These are phyloP conservation scores for Microbotryomycetes sp. DNA, from an alignment of 1,284 basidiomycete species.

Conservation along the genomic window DNA sequence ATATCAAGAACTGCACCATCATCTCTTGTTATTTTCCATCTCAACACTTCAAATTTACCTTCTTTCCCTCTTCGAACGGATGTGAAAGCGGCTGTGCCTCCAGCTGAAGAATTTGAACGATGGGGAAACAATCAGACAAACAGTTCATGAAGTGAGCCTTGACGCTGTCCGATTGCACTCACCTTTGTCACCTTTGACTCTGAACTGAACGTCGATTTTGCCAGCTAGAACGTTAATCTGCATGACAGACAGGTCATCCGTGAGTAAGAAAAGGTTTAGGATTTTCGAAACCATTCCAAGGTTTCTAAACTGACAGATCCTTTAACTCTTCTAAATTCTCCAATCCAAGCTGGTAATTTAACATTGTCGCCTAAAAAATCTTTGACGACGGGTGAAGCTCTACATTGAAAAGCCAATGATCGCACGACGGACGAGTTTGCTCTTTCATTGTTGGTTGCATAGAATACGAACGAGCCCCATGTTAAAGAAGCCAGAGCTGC, in stretches of 20 bases:
- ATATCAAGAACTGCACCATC: conserved; percentile 31
- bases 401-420: conserved; percentile 26
- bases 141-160: neutral
- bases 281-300: neutral
- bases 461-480: conserved; percentile 31
- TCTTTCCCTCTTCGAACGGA: conserved; percentile 31
- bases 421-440: conserved; percentile 31
- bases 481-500: conserved; percentile 11
- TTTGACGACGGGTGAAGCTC: conserved; percentile 17
- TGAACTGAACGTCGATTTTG: conserved; percentile 33
- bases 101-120: conserved; percentile 5
- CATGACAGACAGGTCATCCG: neutral
- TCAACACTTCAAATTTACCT: conserved; percentile 29
- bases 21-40: conserved; percentile 31
- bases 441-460: conserved; percentile 33
- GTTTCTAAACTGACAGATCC: conserved; percentile 22
- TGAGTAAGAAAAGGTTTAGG: neutral
- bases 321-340: conserved; percentile 30
- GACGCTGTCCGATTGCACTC: neutral
- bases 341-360: conserved; percentile 25
- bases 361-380: conserved; percentile 29
- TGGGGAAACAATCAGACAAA: neutral
- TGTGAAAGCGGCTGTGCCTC: conserved; percentile 32
- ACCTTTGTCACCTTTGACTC: conserved; percentile 28
- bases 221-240: conserved; percentile 35